Conservation (phyloP, 2,329 filamentous ascomycete genomes). For the Leptographium lundbergii region DNA sequence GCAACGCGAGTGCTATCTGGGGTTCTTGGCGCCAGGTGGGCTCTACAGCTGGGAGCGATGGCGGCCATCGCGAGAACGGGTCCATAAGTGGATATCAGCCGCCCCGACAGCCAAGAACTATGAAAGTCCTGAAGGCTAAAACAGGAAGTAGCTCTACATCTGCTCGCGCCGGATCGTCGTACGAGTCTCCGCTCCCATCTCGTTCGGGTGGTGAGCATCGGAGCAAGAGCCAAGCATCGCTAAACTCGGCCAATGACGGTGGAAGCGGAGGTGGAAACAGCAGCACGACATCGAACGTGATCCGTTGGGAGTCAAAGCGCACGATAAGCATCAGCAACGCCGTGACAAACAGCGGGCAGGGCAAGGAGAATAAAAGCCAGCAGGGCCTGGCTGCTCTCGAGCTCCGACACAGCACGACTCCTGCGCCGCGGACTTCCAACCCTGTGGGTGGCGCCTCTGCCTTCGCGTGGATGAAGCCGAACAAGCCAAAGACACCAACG, state of each 20-base stretch:
- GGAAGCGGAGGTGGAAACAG: conserved; percentile 1
- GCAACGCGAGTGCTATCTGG: conserved; percentile 48
- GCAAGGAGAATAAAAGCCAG: conserved; percentile 23
- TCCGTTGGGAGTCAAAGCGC: conserved; percentile 41
- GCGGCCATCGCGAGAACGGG: conserved; percentile 36
- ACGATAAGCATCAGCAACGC: conserved; percentile 24
- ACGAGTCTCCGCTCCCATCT: conserved; percentile 35
- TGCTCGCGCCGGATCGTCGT: conserved; percentile 35
- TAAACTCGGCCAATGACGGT: conserved; percentile 3
- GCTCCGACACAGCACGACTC: conserved; percentile 22
- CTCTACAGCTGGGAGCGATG: conserved; percentile 36
- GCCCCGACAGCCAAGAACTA: conserved; percentile 52
- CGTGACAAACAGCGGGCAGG: conserved; percentile 19
- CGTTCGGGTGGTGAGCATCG: conserved; percentile 36
- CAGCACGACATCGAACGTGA: conserved; percentile 12
- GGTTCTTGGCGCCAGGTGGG: conserved; percentile 55
- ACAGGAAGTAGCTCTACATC: conserved; percentile 34
- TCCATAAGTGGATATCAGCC: conserved; percentile 58
- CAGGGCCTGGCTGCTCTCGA: conserved; percentile 16
- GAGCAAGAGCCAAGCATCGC: conserved; percentile 35
- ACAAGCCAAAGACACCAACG: conserved; percentile 29
- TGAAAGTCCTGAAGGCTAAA: conserved; percentile 87
- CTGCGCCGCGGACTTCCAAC: conserved; percentile 52
- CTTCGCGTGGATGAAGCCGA: conserved; percentile 77
- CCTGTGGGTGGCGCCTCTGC: conserved; percentile 86